Conservation (phyloP, 352 stramenopile genomes). For the Globisporangium paddicum region DNA sequence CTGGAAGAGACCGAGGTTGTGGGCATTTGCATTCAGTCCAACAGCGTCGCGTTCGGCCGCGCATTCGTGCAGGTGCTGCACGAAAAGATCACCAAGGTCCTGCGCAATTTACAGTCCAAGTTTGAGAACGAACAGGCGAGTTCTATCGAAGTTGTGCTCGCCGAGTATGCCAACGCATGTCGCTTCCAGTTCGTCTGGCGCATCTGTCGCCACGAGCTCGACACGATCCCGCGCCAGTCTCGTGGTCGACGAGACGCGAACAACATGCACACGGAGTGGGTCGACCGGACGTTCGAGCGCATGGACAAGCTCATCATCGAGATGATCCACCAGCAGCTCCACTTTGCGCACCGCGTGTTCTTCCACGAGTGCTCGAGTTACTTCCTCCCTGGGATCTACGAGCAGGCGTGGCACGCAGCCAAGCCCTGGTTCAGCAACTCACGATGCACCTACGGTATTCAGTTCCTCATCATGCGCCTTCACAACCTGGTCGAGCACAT, state of each 20-base stretch:
- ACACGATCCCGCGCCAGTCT: slow-evolving; percentile 32
- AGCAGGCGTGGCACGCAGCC: slow-evolving; percentile 44
- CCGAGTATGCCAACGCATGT: slow-evolving; percentile 51
- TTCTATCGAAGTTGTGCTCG: slow-evolving; percentile 37
- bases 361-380: slow-evolving; percentile 56
- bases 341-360: slow-evolving; percentile 47
- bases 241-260: slow-evolving; percentile 14
- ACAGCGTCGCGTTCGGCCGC: slow-evolving; percentile 48
- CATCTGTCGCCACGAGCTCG: slow-evolving; percentile 54
- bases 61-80: slow-evolving; percentile 63
- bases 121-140: slow-evolving; percentile 27
- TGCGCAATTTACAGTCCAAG: slow-evolving; percentile 21
- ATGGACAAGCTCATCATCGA: slow-evolving; percentile 45
- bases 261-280: slow-evolving; percentile 55
- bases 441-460: slow-evolving; percentile 49
- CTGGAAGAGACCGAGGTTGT: slow-evolving; percentile 71
- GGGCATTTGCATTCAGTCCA: slow-evolving; percentile 56
- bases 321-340: slow-evolving; percentile 48
- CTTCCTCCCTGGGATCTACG: slow-evolving; percentile 44
- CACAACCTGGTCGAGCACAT: slow-evolving; percentile 43
- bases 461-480: slow-evolving; percentile 49
- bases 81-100: slow-evolving; percentile 51
- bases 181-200: slow-evolving; percentile 62
- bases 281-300: slow-evolving; percentile 56
- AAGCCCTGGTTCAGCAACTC: slow-evolving; percentile 65